Evolutionary conservation across 2,329 filamentous ascomycete species (phyloP).

Genomic region (Hypoxylon rubiginosum): DNA sequence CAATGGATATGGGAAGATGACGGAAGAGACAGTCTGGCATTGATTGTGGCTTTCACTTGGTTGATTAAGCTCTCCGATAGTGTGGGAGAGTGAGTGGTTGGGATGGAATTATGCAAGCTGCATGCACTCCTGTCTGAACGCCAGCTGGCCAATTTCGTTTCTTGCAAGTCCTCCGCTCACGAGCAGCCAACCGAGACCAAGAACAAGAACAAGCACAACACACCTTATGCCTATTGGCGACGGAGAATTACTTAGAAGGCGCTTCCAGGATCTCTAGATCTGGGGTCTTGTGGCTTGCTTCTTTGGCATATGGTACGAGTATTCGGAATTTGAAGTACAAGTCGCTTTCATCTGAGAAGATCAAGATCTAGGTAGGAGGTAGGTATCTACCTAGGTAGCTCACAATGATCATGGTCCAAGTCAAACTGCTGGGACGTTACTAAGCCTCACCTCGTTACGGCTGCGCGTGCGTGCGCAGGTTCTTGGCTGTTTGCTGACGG

Average conservation of each 20-base stretch:
- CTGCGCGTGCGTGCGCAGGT: background rate
- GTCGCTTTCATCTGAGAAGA: background rate
- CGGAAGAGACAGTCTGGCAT: conserved; percentile 18
- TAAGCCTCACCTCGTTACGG: background rate
- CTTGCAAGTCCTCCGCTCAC: conserved; percentile 11
- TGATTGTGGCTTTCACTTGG: conserved; percentile 34
- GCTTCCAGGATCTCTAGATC: conserved; percentile 9
- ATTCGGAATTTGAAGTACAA: background rate
- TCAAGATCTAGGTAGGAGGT: too few relatives aligned
- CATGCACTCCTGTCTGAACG: conserved; percentile 44
- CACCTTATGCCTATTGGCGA: conserved; percentile 16
- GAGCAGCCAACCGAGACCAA: conserved; percentile 15
- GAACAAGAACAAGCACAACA: conserved; percentile 12
- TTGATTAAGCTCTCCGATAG: conserved; percentile 32
- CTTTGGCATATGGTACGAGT: background rate
- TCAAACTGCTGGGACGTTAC: background rate
- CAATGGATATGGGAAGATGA: background rate
- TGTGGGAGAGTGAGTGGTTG: conserved; percentile 31
- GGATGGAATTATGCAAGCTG: conserved; percentile 41
- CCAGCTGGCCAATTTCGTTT: conserved; percentile 38
- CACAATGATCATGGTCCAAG: background rate
- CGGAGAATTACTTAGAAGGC: conserved; percentile 25
- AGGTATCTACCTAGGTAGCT: too few relatives aligned
- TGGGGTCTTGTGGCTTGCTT: background rate
- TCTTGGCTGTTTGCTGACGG: background rate